Conservation (phyloP, 441 rosid species). For the Eutrema salsugineum region DNA sequence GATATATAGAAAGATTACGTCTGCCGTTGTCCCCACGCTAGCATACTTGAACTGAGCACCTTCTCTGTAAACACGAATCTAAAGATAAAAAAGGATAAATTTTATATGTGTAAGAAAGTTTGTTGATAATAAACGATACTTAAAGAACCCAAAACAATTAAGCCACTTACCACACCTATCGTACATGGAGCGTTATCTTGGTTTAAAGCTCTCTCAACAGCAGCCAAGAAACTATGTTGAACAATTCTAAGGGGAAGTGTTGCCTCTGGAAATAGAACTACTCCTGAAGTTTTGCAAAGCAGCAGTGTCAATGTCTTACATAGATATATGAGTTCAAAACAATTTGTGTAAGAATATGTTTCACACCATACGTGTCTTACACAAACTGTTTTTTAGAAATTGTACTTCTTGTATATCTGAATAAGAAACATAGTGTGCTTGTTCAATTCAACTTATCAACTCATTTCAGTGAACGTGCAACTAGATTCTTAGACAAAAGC, state of each 20-base stretch:
- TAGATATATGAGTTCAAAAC: background rate
- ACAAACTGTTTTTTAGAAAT: background rate
- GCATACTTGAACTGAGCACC: constrained; percentile 47
- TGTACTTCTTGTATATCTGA: background rate
- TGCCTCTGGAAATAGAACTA: constrained; percentile 92
- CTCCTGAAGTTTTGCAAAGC: constrained; percentile 53
- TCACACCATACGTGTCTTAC: background rate
- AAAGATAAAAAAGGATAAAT: constrained; percentile 15
- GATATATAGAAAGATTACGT: constrained; percentile 43
- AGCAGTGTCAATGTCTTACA: background rate
- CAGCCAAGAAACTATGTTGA: constrained; percentile 68
- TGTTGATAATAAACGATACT: constrained; percentile 6
- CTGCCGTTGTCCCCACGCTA: constrained; percentile 85
- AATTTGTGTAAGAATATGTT: no score
- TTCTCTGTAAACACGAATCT: constrained; percentile 67
- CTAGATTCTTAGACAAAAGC: background rate
- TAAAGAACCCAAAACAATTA: background rate
- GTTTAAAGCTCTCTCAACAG: constrained; percentile 76
- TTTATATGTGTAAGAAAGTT: background rate
- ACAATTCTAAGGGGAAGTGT: constrained; percentile 84
- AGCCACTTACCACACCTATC: constrained; percentile 82
- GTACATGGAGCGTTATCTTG: constrained; percentile 72
- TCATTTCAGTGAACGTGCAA: background rate
- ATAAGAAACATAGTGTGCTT: background rate
- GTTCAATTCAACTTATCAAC: background rate